Conservation (phyloP, 352 stramenopile genomes). For the Phytophthora quininea region DNA sequence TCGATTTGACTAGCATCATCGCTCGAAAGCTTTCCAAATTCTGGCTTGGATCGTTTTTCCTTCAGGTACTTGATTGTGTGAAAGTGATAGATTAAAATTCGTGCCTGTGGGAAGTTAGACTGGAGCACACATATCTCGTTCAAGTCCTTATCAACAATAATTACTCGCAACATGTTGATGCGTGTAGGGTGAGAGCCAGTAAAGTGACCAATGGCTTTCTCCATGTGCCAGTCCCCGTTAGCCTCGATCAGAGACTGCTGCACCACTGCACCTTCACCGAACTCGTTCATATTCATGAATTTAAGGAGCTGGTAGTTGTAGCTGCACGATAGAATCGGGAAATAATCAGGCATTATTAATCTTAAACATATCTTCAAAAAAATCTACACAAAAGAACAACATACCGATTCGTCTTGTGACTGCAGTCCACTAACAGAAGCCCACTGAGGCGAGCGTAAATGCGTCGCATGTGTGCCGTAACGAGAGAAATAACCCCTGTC, state of each 20-base stretch:
- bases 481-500: conserved; percentile 4
- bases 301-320: conserved; percentile 26
- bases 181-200: background rate
- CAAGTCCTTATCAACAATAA: conserved; percentile 30
- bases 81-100: conserved; percentile 19
- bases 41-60: background rate
- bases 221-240: conserved; percentile 27
- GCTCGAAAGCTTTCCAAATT: conserved; percentile 18
- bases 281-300: conserved; percentile 16
- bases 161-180: conserved; percentile 1
- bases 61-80: conserved; percentile 27
- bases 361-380: background rate
- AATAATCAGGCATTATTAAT: background rate
- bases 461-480: conserved; percentile 5
- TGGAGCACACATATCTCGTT: conserved; percentile 23
- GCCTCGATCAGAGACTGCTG: conserved; percentile 12
- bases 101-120: conserved; percentile 10
- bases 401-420: conserved; percentile 11
- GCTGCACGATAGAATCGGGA: conserved; percentile 4
- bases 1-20: background rate
- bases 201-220: conserved; percentile 11
- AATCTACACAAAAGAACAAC: background rate
- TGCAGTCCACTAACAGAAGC: conserved; percentile 11
- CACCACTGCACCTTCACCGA: conserved; percentile 6
- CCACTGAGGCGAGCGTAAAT: conserved; percentile 6